Conservation (phyloP, 2,329 filamentous ascomycete species). For the Waltergamsia citrina region DNA sequence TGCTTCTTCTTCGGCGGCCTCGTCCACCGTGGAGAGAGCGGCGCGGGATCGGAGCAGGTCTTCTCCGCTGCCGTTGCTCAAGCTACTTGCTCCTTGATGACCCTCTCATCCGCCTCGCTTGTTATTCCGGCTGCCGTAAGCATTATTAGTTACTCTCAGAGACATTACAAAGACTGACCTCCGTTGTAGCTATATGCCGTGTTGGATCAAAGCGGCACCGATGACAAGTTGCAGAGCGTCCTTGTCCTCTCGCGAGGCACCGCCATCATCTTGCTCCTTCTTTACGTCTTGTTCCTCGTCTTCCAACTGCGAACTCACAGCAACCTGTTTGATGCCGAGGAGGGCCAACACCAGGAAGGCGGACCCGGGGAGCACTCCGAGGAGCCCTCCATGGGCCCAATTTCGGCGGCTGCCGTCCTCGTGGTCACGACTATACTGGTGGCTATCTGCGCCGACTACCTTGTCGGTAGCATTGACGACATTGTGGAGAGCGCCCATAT, state of each 20-base stretch:
- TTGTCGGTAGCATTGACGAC: constrained; percentile 66
- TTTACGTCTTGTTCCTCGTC: constrained; percentile 68
- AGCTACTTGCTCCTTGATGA: constrained; percentile 68
- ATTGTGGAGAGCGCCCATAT: constrained; percentile 62
- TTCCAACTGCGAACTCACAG: constrained; percentile 73
- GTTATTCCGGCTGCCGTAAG: constrained; percentile 66
- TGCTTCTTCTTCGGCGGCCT: constrained; percentile 71
- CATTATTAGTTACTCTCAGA: background rate
- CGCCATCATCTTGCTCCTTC: constrained; percentile 61
- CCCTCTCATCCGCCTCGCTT: constrained; percentile 65
- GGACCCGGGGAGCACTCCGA: constrained; percentile 23
- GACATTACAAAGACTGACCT: background rate
- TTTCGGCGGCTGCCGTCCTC: constrained; percentile 57
- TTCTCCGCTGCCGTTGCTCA: constrained; percentile 73
- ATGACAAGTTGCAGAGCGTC: constrained; percentile 44
- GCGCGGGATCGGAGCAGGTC: constrained; percentile 53
- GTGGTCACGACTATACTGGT: constrained; percentile 61
- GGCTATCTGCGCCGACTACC: constrained; percentile 65
- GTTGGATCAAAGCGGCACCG: constrained; percentile 34
- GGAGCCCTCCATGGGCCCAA: constrained; percentile 48
- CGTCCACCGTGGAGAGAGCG: constrained; percentile 45
- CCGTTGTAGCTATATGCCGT: constrained; percentile 51
- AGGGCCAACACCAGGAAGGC: constrained; percentile 8
- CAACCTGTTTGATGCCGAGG: constrained; percentile 56
- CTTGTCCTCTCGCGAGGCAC: constrained; percentile 67